Percentiles rank a stretch among this genome's conserved stretches.
phyloP scores from a whole-genome alignment of 169 alveolate genomes.

The Eimeria acervulina region DNA sequence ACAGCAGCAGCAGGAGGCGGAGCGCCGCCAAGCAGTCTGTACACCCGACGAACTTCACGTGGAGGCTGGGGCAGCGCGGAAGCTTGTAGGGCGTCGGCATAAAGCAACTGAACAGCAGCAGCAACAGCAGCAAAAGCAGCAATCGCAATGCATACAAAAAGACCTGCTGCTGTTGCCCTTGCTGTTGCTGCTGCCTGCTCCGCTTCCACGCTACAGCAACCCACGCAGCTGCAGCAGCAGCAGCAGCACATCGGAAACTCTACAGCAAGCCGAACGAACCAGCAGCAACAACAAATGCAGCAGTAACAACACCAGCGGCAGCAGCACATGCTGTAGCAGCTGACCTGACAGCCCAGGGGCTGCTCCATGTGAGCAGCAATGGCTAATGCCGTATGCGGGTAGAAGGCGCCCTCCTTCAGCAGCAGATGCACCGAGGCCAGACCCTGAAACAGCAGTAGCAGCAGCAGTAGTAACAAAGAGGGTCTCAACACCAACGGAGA shows the following conservation, averaged over 20 bases:
- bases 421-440: constrained; percentile 38
- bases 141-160: not conserved
- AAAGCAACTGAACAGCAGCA: not conserved
- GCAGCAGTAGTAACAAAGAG: constrained; percentile 17
- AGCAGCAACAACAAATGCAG: not conserved
- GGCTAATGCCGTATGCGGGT: constrained; percentile 79
- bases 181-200: too few relatives aligned
- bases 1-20: too few relatives aligned
- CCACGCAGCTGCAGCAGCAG: not conserved
- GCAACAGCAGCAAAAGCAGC: constrained; percentile 18
- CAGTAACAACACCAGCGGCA: constrained; percentile 22
- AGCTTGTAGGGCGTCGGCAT: constrained; percentile 11
- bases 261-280: too few relatives aligned
- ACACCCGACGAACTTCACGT: too few relatives aligned
- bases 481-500: not conserved
- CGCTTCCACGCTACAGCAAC: too few relatives aligned
- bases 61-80: constrained; percentile 36
- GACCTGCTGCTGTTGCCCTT: too few relatives aligned
- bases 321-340: constrained; percentile 67
- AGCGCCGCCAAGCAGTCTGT: too few relatives aligned
- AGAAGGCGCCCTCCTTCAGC: constrained; percentile 57
- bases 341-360: constrained; percentile 70
- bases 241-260: not conserved
- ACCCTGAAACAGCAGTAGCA: constrained; percentile 20
- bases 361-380: constrained; percentile 80